Base-by-base conservation (phyloP, 768 basidiomycete species). In the Trametes elegans region DNA sequence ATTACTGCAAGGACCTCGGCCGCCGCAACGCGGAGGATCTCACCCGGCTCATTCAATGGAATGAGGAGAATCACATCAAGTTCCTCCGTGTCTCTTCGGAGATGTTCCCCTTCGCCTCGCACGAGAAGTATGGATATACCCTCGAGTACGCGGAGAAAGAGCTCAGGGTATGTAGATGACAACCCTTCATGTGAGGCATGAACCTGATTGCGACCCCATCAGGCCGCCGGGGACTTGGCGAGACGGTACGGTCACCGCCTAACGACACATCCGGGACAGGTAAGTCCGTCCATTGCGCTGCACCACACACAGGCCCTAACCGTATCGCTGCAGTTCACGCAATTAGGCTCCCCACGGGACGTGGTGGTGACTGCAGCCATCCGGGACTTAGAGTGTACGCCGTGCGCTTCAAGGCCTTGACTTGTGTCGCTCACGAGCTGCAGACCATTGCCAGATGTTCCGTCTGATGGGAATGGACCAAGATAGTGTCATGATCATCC, bases 91-190 rank as follows among this genome's bases (percentile, higher is more conserved):
- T 96, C 60, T 94, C 92, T 0, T 93, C 91, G 7, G 90, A 93
- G 60, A 86, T 97, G 82, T 96, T 97, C 70, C 93, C 94, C 1
- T 97, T 88, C 63, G 93, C 93, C 0, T 89, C 88, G 1, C 95
- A 98, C 61, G 76, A 72, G 16, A 77, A 76, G 18, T 82, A 93
- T 63, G 93, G 93, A 0, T 97, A 98, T 68, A 79, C 83, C 14
- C 77, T 98, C 23, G 79, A 82, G 7, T 94, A 90, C 55, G 93
- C 90, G 6, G 74, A 80, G 5, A 70, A 72, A 24, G 79, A 77
- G 53, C 64, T 83, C 39, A 77, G 76, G 63, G 77, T 74, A 29
- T 5, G 55, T 24, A 14, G 0, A 24, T 1, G n/a, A n/a, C 38
- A 23, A 3, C 24, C 3, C 11, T n/a, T 21, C 19, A 28, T 16